A percentile compares a stretch with the other conserved stretches of the same genome.
Evolutionary conservation across 345 rosid genomes (phyloP).

Genomic region (Orychophragmus violaceus): DNA sequence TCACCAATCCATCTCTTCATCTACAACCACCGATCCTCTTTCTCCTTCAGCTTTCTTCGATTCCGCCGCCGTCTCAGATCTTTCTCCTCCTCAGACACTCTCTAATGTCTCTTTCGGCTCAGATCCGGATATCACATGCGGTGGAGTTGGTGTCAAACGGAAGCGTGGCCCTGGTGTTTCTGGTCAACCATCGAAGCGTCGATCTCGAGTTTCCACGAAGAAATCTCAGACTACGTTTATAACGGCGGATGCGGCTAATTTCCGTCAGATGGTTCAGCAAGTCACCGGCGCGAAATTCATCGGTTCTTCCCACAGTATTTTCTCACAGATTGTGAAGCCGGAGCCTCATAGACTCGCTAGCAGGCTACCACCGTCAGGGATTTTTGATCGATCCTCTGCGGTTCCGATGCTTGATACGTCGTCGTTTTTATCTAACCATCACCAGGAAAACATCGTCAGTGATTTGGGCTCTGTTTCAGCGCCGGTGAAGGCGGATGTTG

Average conservation of each 20-base stretch:
- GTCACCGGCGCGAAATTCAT: conserved; percentile 61
- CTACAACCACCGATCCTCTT: conserved; percentile 10
- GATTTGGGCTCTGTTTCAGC: neutral
- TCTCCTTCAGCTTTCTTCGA: conserved; percentile 22
- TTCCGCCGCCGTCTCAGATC: conserved; percentile 29
- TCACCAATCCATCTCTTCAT: conserved; percentile 38
- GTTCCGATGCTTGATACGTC: conserved; percentile 79
- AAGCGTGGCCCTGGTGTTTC: conserved; percentile 26
- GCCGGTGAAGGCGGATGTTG: neutral
- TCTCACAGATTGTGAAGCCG: conserved; percentile 51
- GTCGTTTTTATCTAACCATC: conserved; percentile 48
- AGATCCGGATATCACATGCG: conserved; percentile 20
- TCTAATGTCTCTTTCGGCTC: conserved; percentile 29
- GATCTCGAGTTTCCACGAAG: conserved; percentile 55
- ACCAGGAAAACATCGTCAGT: neutral
- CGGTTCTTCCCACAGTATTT: conserved; percentile 5
- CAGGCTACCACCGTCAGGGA: conserved; percentile 15
- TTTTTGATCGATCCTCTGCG: neutral
- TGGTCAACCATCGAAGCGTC: conserved; percentile 55
- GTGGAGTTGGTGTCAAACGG: conserved; percentile 14
- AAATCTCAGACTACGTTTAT: conserved; percentile 74
- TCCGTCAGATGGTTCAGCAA: conserved; percentile 91
- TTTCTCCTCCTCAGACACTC: conserved; percentile 37
- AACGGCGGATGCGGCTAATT: conserved; percentile 72
- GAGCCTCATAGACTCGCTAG: conserved; percentile 39